Conservation (phyloP, 306 rosid genomes). For the Spatholobus suberectus region DNA sequence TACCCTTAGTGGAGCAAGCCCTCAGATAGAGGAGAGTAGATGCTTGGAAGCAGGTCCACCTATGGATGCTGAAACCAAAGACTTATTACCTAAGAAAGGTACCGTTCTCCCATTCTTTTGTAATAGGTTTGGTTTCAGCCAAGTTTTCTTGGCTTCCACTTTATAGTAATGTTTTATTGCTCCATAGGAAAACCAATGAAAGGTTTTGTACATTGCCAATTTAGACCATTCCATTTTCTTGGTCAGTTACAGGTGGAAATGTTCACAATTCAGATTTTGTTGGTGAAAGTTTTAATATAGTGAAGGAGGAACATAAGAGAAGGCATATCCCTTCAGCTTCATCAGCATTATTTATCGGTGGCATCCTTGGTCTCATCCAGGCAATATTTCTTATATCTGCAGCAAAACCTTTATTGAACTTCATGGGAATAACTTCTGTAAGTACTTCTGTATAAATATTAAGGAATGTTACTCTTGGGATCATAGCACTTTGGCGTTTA, state of each 20-base stretch:
- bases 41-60: slow-evolving; percentile 54
- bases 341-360: slow-evolving; percentile 86
- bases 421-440: slow-evolving; percentile 89
- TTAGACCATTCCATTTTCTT: slow-evolving; percentile 28
- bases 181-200: slow-evolving; percentile 14
- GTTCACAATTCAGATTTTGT: slow-evolving; percentile 45
- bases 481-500: slow-evolving; percentile 5
- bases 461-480: not conserved
- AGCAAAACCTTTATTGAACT: slow-evolving; percentile 83
- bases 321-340: slow-evolving; percentile 94
- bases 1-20: slow-evolving; percentile 48
- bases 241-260: slow-evolving; percentile 50
- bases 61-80: slow-evolving; percentile 54
- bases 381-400: slow-evolving; percentile 76
- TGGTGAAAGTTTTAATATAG: slow-evolving; percentile 52
- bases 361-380: slow-evolving; percentile 79
- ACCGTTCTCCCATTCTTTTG: slow-evolving; percentile 22
- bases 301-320: slow-evolving; percentile 46
- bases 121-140: slow-evolving; percentile 5
- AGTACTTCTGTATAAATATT: slow-evolving; percentile 36
- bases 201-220: not conserved
- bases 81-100: slow-evolving; percentile 69
- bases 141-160: not conserved
- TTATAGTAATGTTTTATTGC: not conserved
- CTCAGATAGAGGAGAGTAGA: slow-evolving; percentile 47